These are phyloP conservation scores for Calcarisporium arbuscula DNA, from an alignment of 2,329 filamentous ascomycete genomes.

Conservation along the genomic window DNA sequence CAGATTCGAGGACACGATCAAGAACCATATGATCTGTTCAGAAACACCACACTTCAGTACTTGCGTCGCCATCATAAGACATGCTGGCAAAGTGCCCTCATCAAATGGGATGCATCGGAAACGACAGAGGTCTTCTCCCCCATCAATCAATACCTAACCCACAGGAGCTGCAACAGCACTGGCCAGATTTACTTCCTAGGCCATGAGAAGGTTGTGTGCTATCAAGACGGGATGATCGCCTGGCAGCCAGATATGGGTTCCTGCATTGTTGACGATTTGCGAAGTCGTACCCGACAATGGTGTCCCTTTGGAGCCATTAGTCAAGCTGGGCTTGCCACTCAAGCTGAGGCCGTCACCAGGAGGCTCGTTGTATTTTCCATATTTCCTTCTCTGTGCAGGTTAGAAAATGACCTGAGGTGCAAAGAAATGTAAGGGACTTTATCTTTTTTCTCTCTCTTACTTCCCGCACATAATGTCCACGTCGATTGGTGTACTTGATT, in stretches of 20 bases:
- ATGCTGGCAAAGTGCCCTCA: slow-evolving; percentile 3
- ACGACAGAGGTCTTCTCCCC: too few relatives aligned
- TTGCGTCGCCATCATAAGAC: slow-evolving; percentile 9
- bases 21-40: slow-evolving; percentile 12
- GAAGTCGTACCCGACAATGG: slow-evolving; percentile 11
- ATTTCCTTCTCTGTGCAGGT: too few relatives aligned
- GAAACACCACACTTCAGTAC: slow-evolving; percentile 7
- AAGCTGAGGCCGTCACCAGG: slow-evolving; percentile 15
- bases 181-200: too few relatives aligned
- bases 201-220: too few relatives aligned
- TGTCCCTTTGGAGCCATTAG: slow-evolving; percentile 11
- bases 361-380: slow-evolving; percentile 15
- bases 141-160: too few relatives aligned
- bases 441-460: too few relatives aligned
- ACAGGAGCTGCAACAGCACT: too few relatives aligned
- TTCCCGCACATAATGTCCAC: too few relatives aligned
- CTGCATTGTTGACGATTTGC: slow-evolving; percentile 19
- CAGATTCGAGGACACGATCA: too few relatives aligned
- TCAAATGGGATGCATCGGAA: slow-evolving; percentile 14
- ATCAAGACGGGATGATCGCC: slow-evolving; percentile 17
- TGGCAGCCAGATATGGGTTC: slow-evolving; percentile 17
- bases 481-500: too few relatives aligned
- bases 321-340: slow-evolving; percentile 12
- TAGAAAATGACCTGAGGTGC: too few relatives aligned
- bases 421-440: slow-evolving; percentile 8